Percentiles rank a stretch among this genome's conserved stretches.
phyloP scores from a whole-genome alignment of 805 yeast genomes.

The Kluyveromyces nonfermentans region DNA sequence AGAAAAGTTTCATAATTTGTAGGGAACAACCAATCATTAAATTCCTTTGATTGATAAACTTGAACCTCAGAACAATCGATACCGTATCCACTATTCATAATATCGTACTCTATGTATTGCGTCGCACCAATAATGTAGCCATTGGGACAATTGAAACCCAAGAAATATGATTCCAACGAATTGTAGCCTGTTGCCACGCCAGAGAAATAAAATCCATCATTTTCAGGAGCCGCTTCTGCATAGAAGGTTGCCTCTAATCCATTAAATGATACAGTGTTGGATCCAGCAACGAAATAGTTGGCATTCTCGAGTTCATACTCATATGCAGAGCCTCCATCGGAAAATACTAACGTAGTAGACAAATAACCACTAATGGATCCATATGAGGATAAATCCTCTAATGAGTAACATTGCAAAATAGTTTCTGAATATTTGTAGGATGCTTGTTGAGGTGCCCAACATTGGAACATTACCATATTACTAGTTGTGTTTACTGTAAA shows the following conservation, averaged over 20 bases:
- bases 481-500: constrained; percentile 15
- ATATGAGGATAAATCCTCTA: constrained; percentile 12
- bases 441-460: constrained; percentile 30
- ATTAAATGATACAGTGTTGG: constrained; percentile 21
- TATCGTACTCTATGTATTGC: constrained; percentile 15
- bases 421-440: constrained; percentile 26
- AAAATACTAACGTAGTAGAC: constrained; percentile 24
- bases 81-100: constrained; percentile 11
- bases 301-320: constrained; percentile 28
- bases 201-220: constrained; percentile 15
- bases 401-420: constrained; percentile 24
- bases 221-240: constrained; percentile 8
- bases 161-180: constrained; percentile 25
- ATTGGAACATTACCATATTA: constrained; percentile 23
- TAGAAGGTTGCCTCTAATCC: constrained; percentile 20
- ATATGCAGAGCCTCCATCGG: constrained; percentile 29
- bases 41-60: constrained; percentile 17
- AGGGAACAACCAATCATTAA: constrained; percentile 31
- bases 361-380: constrained; percentile 23
- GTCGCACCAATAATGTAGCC: constrained; percentile 24
- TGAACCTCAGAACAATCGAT: constrained; percentile 16
- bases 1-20: constrained; percentile 8
- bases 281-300: constrained; percentile 21
- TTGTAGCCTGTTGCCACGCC: constrained; percentile 28
- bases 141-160: constrained; percentile 28